phyloP scores from a whole-genome alignment of 2,329 filamentous ascomycete genomes.

The Sporothrix humicola region DNA sequence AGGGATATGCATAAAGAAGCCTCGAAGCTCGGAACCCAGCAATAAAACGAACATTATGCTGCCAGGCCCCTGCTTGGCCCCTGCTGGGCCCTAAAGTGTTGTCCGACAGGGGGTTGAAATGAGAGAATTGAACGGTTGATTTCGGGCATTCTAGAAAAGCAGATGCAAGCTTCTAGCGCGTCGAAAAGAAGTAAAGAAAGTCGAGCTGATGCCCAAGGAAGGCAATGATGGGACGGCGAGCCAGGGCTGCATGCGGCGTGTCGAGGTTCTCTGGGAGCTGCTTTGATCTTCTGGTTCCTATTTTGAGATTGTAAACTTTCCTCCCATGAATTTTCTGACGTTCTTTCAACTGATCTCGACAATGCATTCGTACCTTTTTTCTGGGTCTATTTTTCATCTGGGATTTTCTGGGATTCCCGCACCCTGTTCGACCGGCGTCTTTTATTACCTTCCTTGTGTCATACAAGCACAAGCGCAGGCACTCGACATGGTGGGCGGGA shows the following conservation, averaged over 20 bases:
- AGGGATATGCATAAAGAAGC: conserved; percentile 54
- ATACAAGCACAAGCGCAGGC: conserved; percentile 2
- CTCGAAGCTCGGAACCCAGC: conserved; percentile 53
- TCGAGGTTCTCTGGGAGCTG: not conserved
- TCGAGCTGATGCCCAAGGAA: conserved; percentile 8
- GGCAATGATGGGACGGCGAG: not conserved
- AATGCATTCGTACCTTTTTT: conserved; percentile 8
- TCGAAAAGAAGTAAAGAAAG: not conserved
- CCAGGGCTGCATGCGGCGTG: conserved; percentile 12
- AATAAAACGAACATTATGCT: conserved; percentile 58
- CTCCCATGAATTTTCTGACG: not conserved
- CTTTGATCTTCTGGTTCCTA: conserved; percentile 20
- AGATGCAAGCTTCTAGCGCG: conserved; percentile 46
- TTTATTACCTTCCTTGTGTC: conserved; percentile 1
- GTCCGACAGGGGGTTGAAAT: conserved; percentile 39
- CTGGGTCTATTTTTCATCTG: not conserved
- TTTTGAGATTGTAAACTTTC: conserved; percentile 20
- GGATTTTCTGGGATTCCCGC: not conserved
- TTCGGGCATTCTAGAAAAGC: conserved; percentile 46
- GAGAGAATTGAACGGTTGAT: conserved; percentile 19
- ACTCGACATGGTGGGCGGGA: not conserved
- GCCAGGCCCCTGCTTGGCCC: conserved; percentile 34
- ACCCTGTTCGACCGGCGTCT: not conserved
- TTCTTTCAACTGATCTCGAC: not conserved
- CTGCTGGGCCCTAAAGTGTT: not conserved